Base-by-base conservation (phyloP, 2,329 filamentous ascomycete species). In the Microcyclospora pomicola region DNA sequence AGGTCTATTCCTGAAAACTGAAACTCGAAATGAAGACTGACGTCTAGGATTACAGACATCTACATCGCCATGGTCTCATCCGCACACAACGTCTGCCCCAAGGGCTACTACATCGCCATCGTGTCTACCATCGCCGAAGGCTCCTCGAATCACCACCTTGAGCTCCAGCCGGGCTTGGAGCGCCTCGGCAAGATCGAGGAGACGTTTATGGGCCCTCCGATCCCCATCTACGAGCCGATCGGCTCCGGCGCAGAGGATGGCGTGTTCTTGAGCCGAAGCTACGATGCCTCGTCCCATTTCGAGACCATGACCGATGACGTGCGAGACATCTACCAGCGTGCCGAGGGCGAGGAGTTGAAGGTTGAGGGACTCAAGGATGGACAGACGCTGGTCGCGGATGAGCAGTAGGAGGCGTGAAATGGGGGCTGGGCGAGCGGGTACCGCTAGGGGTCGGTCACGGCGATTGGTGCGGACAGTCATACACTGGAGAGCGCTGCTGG, bases 31-130 rank as follows among this genome's bases (percentile, higher is more conserved):
- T 14, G 13, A 14, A 11, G 15, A 16, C 5, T 35, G 6, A 34
- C 35, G 5, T 9, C 15, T 9, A 16, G 6, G 30, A 19, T 24
- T 15, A 6, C 47, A 91, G 85, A 96, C 58, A 87, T 98, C 57
- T 98, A 98, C 72, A 80, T 98, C 58, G 88, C 91, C 40, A 82
- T 91, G 60, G 86, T 98, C 42, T 95, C 87, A 1, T 85, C 84
- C 30, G 84, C 87, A 29, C 92, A 98, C 70, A 96, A 93, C 55
- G 92, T 98, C 52, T 96, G 88, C 69, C 91, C 92, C 54, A 93
- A 94, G 74, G 88, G 88, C 44, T 96, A 95, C 75, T 98, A 92
- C 71, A 85, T 98, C 52, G 91, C 91, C 53, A 98, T 96, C 44
- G 88, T 98, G 48, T 94, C 86, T 34, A 98, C 91, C 42, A 95